Evolutionary conservation across 2,329 filamentous ascomycete species (phyloP).

Genomic region (Aspergillus carbonarius): DNA sequence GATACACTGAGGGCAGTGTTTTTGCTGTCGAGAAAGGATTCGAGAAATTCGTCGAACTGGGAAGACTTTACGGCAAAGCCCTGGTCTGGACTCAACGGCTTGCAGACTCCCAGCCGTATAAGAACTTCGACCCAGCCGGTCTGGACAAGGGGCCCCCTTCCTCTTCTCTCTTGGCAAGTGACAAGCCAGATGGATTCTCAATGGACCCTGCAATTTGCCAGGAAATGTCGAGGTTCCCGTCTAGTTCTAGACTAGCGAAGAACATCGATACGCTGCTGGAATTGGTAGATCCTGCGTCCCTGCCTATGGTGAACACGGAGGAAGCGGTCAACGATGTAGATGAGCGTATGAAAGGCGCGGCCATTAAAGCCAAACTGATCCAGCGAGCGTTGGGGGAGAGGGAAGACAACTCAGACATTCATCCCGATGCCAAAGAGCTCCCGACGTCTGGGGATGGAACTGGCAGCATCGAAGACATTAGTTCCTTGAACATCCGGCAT

Average conservation of each 20-base stretch:
- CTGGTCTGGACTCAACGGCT: constrained; percentile 80
- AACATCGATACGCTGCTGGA: constrained; percentile 74
- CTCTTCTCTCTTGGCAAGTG: constrained; percentile 2
- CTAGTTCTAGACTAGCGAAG: constrained; percentile 68
- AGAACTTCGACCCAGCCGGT: constrained; percentile 7
- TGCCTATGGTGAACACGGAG: constrained; percentile 80
- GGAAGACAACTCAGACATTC: constrained; percentile 30
- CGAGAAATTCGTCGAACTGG: constrained; percentile 83
- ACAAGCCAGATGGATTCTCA: constrained; percentile 17
- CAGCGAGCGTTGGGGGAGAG: constrained; percentile 64
- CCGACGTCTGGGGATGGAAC: constrained; percentile 35
- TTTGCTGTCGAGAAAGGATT: constrained; percentile 92
- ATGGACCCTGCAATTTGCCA: constrained; percentile 31
- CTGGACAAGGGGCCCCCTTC: background rate
- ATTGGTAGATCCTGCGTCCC: constrained; percentile 72
- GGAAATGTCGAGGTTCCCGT: constrained; percentile 48
- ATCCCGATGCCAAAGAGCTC: constrained; percentile 30
- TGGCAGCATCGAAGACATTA: constrained; percentile 51
- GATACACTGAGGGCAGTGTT: constrained; percentile 81
- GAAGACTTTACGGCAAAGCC: constrained; percentile 73
- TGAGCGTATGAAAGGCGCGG: constrained; percentile 78
- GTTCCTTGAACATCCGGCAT: constrained; percentile 41
- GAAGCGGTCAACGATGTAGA: constrained; percentile 90
- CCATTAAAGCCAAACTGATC: constrained; percentile 81
- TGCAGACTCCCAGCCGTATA: constrained; percentile 31